phyloP scores from a whole-genome alignment of 225 moss, liverwort and hornwort genomes.

The Lunularia cruciata region DNA sequence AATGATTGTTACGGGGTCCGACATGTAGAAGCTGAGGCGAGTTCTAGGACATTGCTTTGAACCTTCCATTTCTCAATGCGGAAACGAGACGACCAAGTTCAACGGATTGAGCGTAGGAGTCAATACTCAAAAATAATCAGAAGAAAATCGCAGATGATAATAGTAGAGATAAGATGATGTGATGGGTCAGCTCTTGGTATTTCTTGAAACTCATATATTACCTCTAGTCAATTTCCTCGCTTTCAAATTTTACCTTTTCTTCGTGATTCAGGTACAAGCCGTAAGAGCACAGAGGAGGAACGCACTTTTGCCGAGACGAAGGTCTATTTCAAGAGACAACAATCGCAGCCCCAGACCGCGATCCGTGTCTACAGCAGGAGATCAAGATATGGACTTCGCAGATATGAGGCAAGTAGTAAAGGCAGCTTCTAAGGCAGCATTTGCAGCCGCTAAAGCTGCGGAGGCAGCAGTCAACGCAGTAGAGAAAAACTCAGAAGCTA shows the following conservation, averaged over 20 bases:
- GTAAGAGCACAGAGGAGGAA: conserved; percentile 19
- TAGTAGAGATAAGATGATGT: too few relatives aligned
- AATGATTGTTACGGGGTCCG: too few relatives aligned
- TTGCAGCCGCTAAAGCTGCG: conserved; percentile 37
- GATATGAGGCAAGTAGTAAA: conserved; percentile 30
- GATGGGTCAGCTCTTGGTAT: too few relatives aligned
- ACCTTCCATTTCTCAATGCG: too few relatives aligned
- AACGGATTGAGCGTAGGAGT: too few relatives aligned
- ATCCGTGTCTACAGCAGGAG: background rate
- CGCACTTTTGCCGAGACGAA: background rate
- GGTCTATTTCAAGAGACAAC: background rate
- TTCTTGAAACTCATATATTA: too few relatives aligned
- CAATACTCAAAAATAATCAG: too few relatives aligned
- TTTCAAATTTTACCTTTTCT: too few relatives aligned
- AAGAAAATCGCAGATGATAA: too few relatives aligned
- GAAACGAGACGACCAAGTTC: too few relatives aligned
- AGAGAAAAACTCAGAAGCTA: conserved; percentile 40
- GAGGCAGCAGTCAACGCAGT: conserved; percentile 27
- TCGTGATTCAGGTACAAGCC: conserved; percentile 41
- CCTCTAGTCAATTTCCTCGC: background rate
- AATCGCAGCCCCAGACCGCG: conserved; percentile 4
- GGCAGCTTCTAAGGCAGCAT: conserved; percentile 35
- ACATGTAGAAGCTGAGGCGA: too few relatives aligned
- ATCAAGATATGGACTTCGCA: conserved; percentile 21
- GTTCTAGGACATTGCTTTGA: too few relatives aligned